These are phyloP conservation scores for Acanthamoeba castellanii DNA, from an alignment of 208 protist species.

Conservation along the genomic window DNA sequence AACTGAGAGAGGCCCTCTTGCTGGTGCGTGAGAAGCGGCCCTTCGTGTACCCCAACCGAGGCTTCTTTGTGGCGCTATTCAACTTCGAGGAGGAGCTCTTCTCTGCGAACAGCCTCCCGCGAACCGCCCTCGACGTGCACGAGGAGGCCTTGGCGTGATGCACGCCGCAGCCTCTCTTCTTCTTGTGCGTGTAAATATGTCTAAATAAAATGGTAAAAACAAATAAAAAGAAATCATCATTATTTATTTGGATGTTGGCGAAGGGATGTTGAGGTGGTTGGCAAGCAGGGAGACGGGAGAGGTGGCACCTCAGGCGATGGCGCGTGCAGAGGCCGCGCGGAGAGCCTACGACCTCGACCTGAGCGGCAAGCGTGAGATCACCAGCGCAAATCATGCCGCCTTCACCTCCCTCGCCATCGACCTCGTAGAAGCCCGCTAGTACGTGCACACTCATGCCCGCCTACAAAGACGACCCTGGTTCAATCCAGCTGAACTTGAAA, in stretches of 20 bases:
- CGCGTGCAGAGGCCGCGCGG: neutral
- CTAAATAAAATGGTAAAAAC: neutral
- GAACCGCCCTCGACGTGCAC: neutral
- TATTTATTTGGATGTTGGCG: neutral
- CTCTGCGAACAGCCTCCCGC: neutral
- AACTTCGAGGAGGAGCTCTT: neutral
- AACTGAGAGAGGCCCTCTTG: neutral
- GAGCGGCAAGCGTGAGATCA: constrained; percentile 4
- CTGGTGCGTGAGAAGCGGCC: neutral
- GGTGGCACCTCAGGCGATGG: neutral
- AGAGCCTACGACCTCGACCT: neutral
- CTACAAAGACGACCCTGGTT: neutral
- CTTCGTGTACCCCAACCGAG: neutral
- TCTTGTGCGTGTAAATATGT: neutral
- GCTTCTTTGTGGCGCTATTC: neutral
- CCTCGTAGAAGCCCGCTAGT: constrained; percentile 27
- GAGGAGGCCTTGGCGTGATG: neutral
- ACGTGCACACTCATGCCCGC: neutral
- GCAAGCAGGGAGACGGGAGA: neutral
- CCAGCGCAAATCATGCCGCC: neutral
- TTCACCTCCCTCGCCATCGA: constrained; percentile 30
- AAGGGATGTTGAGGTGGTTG: constrained; percentile 28
- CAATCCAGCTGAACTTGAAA: neutral
- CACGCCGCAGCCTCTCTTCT: neutral
- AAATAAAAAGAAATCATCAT: neutral